Evolutionary conservation across 495 filamentous ascomycete species (phyloP), one percentile per base, ranked within the genome.

Genomic region (Ascodesmis nigricans): DNA sequence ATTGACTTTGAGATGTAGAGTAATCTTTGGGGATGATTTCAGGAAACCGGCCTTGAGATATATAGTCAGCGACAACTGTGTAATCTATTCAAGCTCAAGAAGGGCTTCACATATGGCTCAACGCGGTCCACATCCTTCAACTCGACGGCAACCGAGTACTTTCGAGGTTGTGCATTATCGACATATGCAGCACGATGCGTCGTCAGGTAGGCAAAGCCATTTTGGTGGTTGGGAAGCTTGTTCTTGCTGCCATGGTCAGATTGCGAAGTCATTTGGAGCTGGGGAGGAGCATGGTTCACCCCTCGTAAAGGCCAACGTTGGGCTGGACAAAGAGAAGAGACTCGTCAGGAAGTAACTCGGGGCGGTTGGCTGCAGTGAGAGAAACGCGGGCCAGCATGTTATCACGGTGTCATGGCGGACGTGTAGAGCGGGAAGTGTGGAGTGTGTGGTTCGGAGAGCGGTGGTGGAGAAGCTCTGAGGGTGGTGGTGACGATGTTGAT

Each of bases 121-220:
- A 70, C 73, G 41, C 78, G 69, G 42, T 97, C 87, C 38, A 95
- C 68, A 53, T 84, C 78, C 46, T 84, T 91, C 38, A 97, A 56
- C 43, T 91, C 75, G 32, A 97, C 67, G 17, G 75, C 77, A 21
- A 83, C 69, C 0, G 80, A 87, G 52, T 76, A 65, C 54, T 78
- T 80, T 20, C 87, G 65, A 5, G 90, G 81, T 38, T 93, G 77
- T 11, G 71, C 66, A 40, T 82, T 74, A 44, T 91, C 81, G 40
- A 99, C 78, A 51, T 95, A 99, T 59, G 82, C 95, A 29, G 78
- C 72, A 26, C 87, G 73, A 52, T 95, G 82, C 5, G 84, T 87
- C 14, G 87, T 95, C 45, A 99, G 58, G 50, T 99, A 99, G 25
- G 81, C 78, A 58, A 91, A 81, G 42, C 87, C 87, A 60, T 91